A percentile compares a stretch with the other conserved stretches of the same genome.
Evolutionary conservation across 495 filamentous ascomycete genomes (phyloP).

Genomic region (Aspergillus diversus): DNA sequence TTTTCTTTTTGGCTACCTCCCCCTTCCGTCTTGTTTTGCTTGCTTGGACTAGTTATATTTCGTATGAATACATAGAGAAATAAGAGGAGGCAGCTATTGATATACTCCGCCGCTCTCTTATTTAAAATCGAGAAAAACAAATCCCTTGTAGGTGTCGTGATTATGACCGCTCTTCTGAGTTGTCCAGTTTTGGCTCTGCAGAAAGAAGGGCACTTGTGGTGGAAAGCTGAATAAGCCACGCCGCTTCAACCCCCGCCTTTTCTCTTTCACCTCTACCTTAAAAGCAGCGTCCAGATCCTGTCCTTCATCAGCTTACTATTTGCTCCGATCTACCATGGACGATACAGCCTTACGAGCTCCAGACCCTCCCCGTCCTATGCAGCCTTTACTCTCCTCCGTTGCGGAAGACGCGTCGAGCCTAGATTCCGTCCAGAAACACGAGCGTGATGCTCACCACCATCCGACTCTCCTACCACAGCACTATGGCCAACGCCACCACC

Average conservation of each 20-base stretch:
- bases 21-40: neutral
- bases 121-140: neutral
- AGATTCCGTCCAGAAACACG: constrained; percentile 21
- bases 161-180: too few relatives aligned
- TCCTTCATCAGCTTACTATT: constrained; percentile 3
- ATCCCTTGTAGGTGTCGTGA: too few relatives aligned
- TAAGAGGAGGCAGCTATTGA: neutral
- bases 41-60: neutral
- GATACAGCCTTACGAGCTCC: constrained; percentile 22
- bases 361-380: constrained; percentile 23
- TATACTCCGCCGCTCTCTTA: neutral
- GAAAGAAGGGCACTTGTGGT: neutral
- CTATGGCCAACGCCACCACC: constrained; percentile 16
- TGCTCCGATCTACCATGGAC: constrained; percentile 12
- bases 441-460: constrained; percentile 15
- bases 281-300: constrained; percentile 29
- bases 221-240: constrained; percentile 15
- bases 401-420: constrained; percentile 30
- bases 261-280: constrained; percentile 11
- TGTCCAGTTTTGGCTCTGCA: neutral
- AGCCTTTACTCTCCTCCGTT: constrained; percentile 27
- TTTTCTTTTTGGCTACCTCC: neutral
- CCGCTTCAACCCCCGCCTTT: constrained; percentile 32
- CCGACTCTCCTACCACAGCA: constrained; percentile 6
- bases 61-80: constrained; percentile 1